Evolutionary conservation across 208 protist species (phyloP), one percentile per base, ranked within the genome.

Genomic region (Herpetomonas tarakana): DNA sequence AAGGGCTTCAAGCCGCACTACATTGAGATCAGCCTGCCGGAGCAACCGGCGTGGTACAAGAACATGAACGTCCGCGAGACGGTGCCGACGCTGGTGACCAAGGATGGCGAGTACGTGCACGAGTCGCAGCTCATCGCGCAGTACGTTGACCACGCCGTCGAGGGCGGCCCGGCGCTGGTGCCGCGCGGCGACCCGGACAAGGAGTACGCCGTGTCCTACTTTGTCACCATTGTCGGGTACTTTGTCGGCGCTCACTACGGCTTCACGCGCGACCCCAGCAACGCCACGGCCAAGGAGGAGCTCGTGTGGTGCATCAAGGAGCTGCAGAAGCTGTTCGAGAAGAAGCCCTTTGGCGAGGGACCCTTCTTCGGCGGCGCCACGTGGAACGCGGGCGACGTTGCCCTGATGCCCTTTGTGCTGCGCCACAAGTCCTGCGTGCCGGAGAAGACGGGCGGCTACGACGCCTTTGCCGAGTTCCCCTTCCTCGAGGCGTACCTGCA

Each of bases 381-480:
- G 30, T 78, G 86, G 71, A 83, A 89, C 47, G 53, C 71, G 18
- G 82, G 68, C n/a, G 86, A 93, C 56, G 49, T 93, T 3, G 58
- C 67, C 28, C 30, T 90, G 19, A 45, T 93, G 14, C 78, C 86
- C 0, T 74, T 82, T 30, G 63, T 93, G 12, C 71, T 88, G 31
- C 79, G 76, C 38, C 4, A 68, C 21, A 76, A 76, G 61, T 77
- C 80, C 0, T 57, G 57, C 54, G 77, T 58, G 24, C 72, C 74
- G 7, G 74, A 61, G 19, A 18, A 88, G 7, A 78, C 75, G 11
- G 62, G 62, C 22, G 74, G 76, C 12, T 73, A 71, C 52, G 69
- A 88, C 39, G 29, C 88, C n/a, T 83, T 90, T 25, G 58, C 41
- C 2, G 65, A 87, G 61, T 87, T 79, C 66, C 78, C 78, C 22